These are phyloP conservation scores for Termitomyces sp. DNA, from an alignment of 768 basidiomycete genomes.

Conservation along the genomic window DNA sequence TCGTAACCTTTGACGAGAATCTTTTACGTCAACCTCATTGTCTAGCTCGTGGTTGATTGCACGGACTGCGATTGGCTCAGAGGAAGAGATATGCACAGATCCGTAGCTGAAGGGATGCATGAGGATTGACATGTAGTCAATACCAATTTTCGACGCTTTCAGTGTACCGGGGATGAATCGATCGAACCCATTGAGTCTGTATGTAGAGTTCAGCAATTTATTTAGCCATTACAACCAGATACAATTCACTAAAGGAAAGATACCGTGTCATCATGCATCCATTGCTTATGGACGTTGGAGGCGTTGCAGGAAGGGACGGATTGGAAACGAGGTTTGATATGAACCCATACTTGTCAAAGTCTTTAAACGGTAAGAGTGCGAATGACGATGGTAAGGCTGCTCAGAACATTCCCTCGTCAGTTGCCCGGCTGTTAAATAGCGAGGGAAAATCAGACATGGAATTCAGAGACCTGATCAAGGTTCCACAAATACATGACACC, in stretches of 20 bases:
- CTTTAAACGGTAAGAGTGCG: background rate
- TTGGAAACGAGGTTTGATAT: background rate
- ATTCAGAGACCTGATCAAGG: too few species aligned
- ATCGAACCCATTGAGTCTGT: background rate
- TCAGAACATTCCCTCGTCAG: background rate
- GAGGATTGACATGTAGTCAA: conserved; percentile 23
- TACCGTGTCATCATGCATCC: background rate
- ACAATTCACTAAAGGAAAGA: conserved; percentile 7
- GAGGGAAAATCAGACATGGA: background rate
- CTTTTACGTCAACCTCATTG: conserved; percentile 23
- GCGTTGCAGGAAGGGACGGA: background rate
- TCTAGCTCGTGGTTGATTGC: conserved; percentile 20
- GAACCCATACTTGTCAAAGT: background rate
- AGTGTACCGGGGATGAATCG: conserved; percentile 2
- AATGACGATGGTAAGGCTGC: background rate
- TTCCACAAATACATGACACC: too few species aligned
- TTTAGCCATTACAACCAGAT: too few species aligned
- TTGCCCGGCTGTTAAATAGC: background rate
- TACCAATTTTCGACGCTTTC: conserved; percentile 13
- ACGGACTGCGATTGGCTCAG: conserved; percentile 18
- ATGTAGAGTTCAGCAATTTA: background rate
- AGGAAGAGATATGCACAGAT: conserved; percentile 28
- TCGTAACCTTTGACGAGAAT: conserved; percentile 20
- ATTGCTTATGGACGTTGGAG: background rate
- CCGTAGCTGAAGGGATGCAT: too few species aligned